These are phyloP conservation scores for Fusarium ambrosium DNA, from an alignment of 2,329 filamentous ascomycete species.

Conservation along the genomic window DNA sequence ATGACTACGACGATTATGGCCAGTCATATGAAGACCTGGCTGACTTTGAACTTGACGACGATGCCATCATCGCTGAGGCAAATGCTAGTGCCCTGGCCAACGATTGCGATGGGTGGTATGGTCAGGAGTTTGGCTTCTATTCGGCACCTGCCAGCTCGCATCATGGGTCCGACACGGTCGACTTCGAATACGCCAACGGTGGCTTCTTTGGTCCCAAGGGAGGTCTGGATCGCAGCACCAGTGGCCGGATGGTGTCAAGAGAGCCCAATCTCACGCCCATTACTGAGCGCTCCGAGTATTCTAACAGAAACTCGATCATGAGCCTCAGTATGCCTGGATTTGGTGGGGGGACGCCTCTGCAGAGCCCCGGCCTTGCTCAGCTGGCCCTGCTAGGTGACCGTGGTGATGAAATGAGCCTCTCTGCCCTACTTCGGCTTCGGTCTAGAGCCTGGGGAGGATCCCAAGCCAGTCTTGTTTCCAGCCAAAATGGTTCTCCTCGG, in stretches of 20 bases:
- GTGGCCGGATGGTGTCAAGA: conserved; percentile 79
- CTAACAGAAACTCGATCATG: conserved; percentile 91
- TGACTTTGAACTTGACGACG: conserved; percentile 81
- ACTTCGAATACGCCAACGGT: conserved; percentile 78
- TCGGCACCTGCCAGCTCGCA: conserved; percentile 67
- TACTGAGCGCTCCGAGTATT: conserved; percentile 95
- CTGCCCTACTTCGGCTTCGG: conserved; percentile 78
- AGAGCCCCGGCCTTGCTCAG: conserved; percentile 82
- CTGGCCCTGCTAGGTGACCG: conserved; percentile 74
- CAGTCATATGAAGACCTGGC: conserved; percentile 73
- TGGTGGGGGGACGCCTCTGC: conserved; percentile 63
- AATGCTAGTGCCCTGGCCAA: conserved; percentile 94
- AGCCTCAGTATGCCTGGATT: conserved; percentile 67
- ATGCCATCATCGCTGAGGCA: conserved; percentile 92
- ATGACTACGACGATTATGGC: conserved; percentile 59
- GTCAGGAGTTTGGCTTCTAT: conserved; percentile 97
- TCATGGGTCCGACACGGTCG: conserved; percentile 58
- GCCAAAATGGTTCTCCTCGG: conserved; percentile 64
- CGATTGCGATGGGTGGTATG: conserved; percentile 94
- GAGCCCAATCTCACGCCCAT: conserved; percentile 97
- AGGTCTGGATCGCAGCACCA: conserved; percentile 75
- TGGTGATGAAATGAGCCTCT: conserved; percentile 77
- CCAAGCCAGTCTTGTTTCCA: conserved; percentile 76
- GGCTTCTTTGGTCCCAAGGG: conserved; percentile 90
- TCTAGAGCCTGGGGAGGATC: conserved; percentile 86